These are phyloP conservation scores for Ogataea nonfermentans DNA, from an alignment of 805 yeast species.

Conservation along the genomic window DNA sequence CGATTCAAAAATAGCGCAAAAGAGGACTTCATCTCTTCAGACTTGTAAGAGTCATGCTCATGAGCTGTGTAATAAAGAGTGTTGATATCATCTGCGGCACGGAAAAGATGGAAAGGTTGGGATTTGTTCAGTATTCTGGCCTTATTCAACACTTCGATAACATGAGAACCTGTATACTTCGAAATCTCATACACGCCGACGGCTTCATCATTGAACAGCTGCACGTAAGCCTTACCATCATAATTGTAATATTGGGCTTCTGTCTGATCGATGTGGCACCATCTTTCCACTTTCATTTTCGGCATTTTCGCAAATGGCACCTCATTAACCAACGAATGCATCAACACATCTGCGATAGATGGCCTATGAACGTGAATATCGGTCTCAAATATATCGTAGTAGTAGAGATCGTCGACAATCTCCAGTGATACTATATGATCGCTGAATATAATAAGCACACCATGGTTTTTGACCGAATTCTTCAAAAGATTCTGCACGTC, in stretches of 20 bases:
- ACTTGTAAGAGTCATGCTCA: slow-evolving; percentile 47
- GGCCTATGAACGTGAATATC: slow-evolving; percentile 41
- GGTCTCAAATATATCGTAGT: slow-evolving; percentile 21
- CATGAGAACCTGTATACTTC: slow-evolving; percentile 34
- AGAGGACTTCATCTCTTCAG: slow-evolving; percentile 59
- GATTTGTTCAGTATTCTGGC: slow-evolving; percentile 73
- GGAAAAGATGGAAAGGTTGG: slow-evolving; percentile 85
- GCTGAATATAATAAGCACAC: slow-evolving; percentile 73
- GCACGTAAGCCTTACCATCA: slow-evolving; percentile 28
- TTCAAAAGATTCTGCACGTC: slow-evolving; percentile 36
- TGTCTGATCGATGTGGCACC: slow-evolving; percentile 62
- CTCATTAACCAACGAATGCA: slow-evolving; percentile 89
- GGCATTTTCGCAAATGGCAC: slow-evolving; percentile 72
- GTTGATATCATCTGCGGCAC: slow-evolving; percentile 31
- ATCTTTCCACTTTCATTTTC: slow-evolving; percentile 59
- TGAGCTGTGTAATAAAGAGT: slow-evolving; percentile 69
- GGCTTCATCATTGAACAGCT: slow-evolving; percentile 27
- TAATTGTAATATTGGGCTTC: slow-evolving; percentile 45
- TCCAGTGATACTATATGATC: slow-evolving; percentile 71
- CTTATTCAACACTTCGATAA: slow-evolving; percentile 60
- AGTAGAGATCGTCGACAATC: slow-evolving; percentile 45
- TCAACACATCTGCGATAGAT: slow-evolving; percentile 71
- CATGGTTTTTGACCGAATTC: slow-evolving; percentile 36
- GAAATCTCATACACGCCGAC: slow-evolving; percentile 26
- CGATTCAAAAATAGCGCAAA: slow-evolving; percentile 66